Percentiles rank a stretch among this genome's conserved stretches.
Evolutionary conservation across 768 basidiomycete genomes (phyloP).

Genomic region (Brasilioporus rufonigricans): DNA sequence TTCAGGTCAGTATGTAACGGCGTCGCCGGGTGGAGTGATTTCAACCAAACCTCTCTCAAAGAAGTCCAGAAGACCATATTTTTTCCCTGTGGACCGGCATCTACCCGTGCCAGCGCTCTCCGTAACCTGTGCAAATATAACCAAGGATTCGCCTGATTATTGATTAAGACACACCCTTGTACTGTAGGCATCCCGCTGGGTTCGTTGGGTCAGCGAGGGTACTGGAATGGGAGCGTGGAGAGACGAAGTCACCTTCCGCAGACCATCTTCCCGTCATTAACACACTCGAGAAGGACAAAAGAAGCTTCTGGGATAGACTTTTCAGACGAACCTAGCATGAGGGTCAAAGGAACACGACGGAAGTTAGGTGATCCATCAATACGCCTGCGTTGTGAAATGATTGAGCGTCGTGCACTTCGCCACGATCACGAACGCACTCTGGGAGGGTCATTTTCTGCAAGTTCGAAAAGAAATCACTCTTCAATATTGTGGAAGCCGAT

Average conservation of each 20-base stretch:
- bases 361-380: slow-evolving; percentile 96
- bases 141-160: not conserved
- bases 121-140: slow-evolving; percentile 52
- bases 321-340: slow-evolving; percentile 31
- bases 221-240: not conserved
- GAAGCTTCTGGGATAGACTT: slow-evolving; percentile 31
- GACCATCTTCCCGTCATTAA: slow-evolving; percentile 55
- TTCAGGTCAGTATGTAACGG: slow-evolving; percentile 1
- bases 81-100: slow-evolving; percentile 73
- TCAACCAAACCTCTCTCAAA: slow-evolving; percentile 69
- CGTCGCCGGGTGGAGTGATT: not conserved
- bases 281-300: slow-evolving; percentile 35
- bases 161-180: slow-evolving; percentile 47
- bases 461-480: slow-evolving; percentile 92
- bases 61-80: slow-evolving; percentile 93
- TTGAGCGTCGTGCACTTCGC: slow-evolving; percentile 2
- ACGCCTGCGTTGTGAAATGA: slow-evolving; percentile 43
- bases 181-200: slow-evolving; percentile 91
- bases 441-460: slow-evolving; percentile 96
- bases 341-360: slow-evolving; percentile 70
- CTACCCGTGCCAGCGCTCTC: slow-evolving; percentile 72
- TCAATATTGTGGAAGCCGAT: slow-evolving; percentile 90
- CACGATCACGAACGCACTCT: slow-evolving; percentile 53
- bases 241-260: slow-evolving; percentile 62
- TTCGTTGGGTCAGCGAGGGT: slow-evolving; percentile 22